Conservation (phyloP, 192 early-diverging fungal genomes). For the Podila epigama region DNA sequence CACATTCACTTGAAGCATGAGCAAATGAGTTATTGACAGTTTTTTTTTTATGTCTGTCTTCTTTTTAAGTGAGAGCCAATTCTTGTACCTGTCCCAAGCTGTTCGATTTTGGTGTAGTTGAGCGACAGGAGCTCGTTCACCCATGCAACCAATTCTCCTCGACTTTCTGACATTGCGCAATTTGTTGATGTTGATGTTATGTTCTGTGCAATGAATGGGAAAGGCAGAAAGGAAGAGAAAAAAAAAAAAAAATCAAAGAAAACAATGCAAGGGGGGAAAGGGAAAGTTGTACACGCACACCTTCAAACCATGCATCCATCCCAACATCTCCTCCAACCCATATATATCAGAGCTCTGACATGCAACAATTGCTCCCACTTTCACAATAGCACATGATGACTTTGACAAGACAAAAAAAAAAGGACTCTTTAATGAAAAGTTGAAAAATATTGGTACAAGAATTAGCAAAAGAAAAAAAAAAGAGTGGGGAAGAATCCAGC, state of each 20-base stretch:
- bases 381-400: conserved; percentile 6
- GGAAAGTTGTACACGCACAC: neutral
- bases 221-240: neutral
- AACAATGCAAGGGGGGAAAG: neutral
- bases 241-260: neutral
- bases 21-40: neutral
- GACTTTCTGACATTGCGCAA: conserved; percentile 79
- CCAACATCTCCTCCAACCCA: neutral
- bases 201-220: neutral
- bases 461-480: conserved; percentile 6
- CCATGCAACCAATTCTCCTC: conserved; percentile 92
- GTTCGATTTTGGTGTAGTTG: conserved; percentile 93
- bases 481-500: neutral
- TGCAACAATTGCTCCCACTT: no score
- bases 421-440: conserved; percentile 36
- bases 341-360: neutral
- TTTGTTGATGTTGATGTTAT: neutral
- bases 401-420: conserved; percentile 13
- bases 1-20: no score
- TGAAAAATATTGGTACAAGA: conserved; percentile 44
- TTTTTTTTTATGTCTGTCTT: no score
- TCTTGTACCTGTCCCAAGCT: conserved; percentile 91
- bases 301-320: neutral
- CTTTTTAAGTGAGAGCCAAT: no score
- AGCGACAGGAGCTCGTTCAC: conserved; percentile 91